phyloP scores from a whole-genome alignment of 371 early-diverging fungal species.

The Dinochytrium kinnereticum region DNA sequence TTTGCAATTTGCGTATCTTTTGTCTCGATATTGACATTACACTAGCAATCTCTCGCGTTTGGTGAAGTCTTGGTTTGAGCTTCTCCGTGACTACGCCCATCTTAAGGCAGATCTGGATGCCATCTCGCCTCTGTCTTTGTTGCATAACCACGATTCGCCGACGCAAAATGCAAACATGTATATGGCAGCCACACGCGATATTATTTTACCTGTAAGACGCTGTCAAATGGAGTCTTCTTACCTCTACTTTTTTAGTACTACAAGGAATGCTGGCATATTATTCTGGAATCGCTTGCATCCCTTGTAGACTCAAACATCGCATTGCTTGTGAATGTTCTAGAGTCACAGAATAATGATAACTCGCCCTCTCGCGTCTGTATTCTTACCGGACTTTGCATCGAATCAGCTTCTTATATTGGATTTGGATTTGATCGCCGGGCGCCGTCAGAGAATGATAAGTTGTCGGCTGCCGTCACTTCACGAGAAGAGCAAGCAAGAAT shows the following conservation, averaged over 20 bases:
- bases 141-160: slow-evolving; percentile 13
- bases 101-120: slow-evolving; percentile 44
- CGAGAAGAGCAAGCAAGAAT: slow-evolving; percentile 4
- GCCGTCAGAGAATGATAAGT: not conserved
- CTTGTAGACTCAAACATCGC: slow-evolving; percentile 30
- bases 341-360: slow-evolving; percentile 46
- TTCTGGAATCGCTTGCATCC: slow-evolving; percentile 38
- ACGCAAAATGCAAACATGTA: slow-evolving; percentile 36
- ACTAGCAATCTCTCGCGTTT: slow-evolving; percentile 35
- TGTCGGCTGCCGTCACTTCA: not conserved
- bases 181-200: slow-evolving; percentile 56
- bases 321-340: slow-evolving; percentile 25
- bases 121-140: slow-evolving; percentile 21
- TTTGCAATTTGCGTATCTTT: not conserved
- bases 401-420: slow-evolving; percentile 55
- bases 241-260: slow-evolving; percentile 37
- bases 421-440: not conserved
- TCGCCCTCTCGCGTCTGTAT: slow-evolving; percentile 50
- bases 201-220: slow-evolving; percentile 61
- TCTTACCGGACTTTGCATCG: slow-evolving; percentile 69
- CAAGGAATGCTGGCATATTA: slow-evolving; percentile 42
- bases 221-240: slow-evolving; percentile 1
- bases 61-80: slow-evolving; percentile 41
- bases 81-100: slow-evolving; percentile 42
- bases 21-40: not conserved